Evolutionary conservation across 805 yeast species (phyloP).

Genomic region (Suhomyces faveliae): DNA sequence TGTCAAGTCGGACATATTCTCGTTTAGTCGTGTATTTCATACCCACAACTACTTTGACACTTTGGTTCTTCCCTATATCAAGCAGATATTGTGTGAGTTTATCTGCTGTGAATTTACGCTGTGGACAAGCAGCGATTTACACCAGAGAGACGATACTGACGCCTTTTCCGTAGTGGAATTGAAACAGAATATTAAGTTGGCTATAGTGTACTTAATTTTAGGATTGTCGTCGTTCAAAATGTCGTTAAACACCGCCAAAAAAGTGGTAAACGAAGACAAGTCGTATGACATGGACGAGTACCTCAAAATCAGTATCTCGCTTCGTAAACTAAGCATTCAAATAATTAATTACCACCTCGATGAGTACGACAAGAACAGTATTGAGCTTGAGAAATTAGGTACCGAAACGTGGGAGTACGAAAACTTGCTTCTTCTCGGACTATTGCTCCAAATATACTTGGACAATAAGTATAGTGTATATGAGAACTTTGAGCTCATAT

Average conservation of each 20-base stretch:
- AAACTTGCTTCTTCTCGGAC: constrained; percentile 31
- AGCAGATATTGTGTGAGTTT: constrained; percentile 29
- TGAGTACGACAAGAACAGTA: constrained; percentile 33
- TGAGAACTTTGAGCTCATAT: constrained; percentile 42
- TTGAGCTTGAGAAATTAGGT: constrained; percentile 10
- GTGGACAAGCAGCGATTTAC: constrained; percentile 3
- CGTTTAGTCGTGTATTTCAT: constrained; percentile 26
- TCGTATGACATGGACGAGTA: constrained; percentile 19
- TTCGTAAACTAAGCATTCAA: constrained; percentile 35
- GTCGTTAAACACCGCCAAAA: constrained; percentile 5
- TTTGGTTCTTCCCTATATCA: constrained; percentile 29
- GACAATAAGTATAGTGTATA: constrained; percentile 39
- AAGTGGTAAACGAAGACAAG: neutral
- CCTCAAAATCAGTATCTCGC: constrained; percentile 29
- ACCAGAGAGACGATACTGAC: neutral
- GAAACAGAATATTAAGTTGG: constrained; percentile 20
- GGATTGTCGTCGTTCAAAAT: constrained; percentile 22
- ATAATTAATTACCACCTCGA: constrained; percentile 41
- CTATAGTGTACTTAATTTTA: constrained; percentile 23
- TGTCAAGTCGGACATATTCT: constrained; percentile 20
- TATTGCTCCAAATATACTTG: constrained; percentile 37
- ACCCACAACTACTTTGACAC: constrained; percentile 27
- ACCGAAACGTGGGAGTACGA: constrained; percentile 27
- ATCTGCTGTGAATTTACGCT: constrained; percentile 22
- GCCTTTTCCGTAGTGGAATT: constrained; percentile 1